A percentile compares a stretch with the other conserved stretches of the same genome.
Conservation (phyloP, 768 basidiomycete species). For the Trametes punicea region DNA sequence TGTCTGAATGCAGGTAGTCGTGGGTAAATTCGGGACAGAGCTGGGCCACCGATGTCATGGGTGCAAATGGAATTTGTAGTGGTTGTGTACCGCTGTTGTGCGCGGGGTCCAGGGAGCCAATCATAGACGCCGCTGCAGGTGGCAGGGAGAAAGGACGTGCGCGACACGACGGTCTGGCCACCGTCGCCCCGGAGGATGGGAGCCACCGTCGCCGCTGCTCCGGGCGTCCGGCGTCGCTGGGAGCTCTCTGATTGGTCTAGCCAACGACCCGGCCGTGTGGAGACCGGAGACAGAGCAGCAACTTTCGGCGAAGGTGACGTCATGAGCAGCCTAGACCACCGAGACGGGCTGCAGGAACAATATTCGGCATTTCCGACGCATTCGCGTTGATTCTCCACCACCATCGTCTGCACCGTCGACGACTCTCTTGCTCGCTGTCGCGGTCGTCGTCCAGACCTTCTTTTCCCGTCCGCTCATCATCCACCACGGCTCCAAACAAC, state of each 20-base stretch:
- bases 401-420: constrained; percentile 12
- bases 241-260: constrained; percentile 4
- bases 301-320: constrained; percentile 13
- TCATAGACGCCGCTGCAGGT: background rate
- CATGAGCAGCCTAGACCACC: constrained; percentile 14
- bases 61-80: background rate
- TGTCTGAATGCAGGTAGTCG: background rate
- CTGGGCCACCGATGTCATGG: background rate
- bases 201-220: background rate
- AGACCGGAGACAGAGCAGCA: constrained; percentile 1
- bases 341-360: background rate
- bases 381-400: constrained; percentile 15
- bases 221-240: background rate
- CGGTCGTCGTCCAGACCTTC: background rate
- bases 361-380: constrained; percentile 4
- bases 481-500: constrained; percentile 13
- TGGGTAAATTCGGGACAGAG: background rate
- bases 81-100: background rate
- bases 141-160: background rate
- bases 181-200: background rate
- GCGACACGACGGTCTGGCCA: background rate
- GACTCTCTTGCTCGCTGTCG: constrained; percentile 6
- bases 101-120: background rate
- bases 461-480: background rate
- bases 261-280: background rate